Evolutionary conservation across 352 stramenopile species (phyloP).

Genomic region (Phytopythium litorale): DNA sequence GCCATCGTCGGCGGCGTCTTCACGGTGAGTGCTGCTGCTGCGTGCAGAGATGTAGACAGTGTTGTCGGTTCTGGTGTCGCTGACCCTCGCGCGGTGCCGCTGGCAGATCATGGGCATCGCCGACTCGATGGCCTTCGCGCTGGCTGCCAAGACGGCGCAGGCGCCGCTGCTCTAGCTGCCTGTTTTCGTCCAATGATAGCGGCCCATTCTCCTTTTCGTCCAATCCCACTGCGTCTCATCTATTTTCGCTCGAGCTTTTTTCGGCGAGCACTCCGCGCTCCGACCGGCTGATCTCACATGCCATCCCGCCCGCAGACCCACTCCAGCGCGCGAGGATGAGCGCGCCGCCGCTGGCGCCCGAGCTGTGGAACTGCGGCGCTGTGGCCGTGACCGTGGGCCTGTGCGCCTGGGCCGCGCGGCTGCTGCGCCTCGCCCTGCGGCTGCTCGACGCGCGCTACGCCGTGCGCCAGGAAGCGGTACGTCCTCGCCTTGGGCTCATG

Average conservation of each 20-base stretch:
- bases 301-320: not conserved
- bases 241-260: constrained; percentile 1
- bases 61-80: not conserved
- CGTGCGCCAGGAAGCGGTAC: constrained; percentile 35
- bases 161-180: constrained; percentile 36
- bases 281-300: not conserved
- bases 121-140: constrained; percentile 53
- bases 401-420: constrained; percentile 35
- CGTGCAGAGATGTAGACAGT: too few species aligned
- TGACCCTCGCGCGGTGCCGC: not conserved
- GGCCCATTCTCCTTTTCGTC: constrained; percentile 7
- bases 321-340: not conserved
- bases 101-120: constrained; percentile 66
- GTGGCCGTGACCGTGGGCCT: constrained; percentile 40
- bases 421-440: constrained; percentile 32
- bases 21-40: constrained; percentile 42
- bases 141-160: constrained; percentile 45
- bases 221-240: constrained; percentile 12
- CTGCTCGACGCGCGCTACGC: constrained; percentile 39
- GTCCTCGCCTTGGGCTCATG: constrained; percentile 1
- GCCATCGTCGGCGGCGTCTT: constrained; percentile 92
- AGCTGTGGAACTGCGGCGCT: constrained; percentile 60
- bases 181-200: constrained; percentile 20
- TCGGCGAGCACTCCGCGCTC: not conserved
- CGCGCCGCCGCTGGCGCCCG: constrained; percentile 25